Evolutionary conservation across 2,329 filamentous ascomycete genomes (phyloP), one percentile per base, ranked within the genome.

Genomic region (Trichoderma sp.): DNA sequence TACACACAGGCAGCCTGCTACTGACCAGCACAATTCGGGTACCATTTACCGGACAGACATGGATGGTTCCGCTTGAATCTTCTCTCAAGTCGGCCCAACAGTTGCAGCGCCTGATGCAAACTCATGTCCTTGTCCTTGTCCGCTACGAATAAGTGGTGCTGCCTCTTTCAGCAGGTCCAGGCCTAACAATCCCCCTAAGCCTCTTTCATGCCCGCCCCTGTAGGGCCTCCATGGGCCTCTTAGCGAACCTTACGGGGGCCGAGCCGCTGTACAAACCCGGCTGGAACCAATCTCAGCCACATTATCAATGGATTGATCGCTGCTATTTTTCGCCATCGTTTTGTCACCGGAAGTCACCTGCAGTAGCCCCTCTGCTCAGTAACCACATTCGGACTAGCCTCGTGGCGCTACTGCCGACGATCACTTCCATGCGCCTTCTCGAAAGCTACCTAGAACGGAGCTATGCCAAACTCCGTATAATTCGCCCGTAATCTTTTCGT

Each of bases 201-300:
- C 24, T 56, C 41, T 31, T 21, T 59, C 45, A 63, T 65, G 60
- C 71, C 71, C 53, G 71, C 8, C 11, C 60, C 33, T 63, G 29
- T n/a, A 31, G 60, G 60, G 69, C 38, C 35, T 38, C 35, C 35
- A 38, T 38, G 35, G 35, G 35, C 35, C 60, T 65, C 21, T 16
- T 73, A 65, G 71, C 71, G 71, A 73, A 73, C 56, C 65, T 71
- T 71, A 71, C 65, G 73, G 73, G 73, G 73, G 73, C 71, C 71
- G 71, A 74, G 71, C 71, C 71, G 71, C 63, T 59, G 62, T 65
- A 35, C 60, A 56, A 66, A 74, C 71, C 62, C 45, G 59, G 31
- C 35, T 38, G 35, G 35, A 38, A 38, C 64, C 71, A 67, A 50
- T 50, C 67, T 21, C 71, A 74, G 71, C 71, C 71, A 74, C 71